Evolutionary conservation across 2,329 filamentous ascomycete genomes (phyloP), one percentile per base, ranked within the genome.

Genomic region (Fusarium secorum): DNA sequence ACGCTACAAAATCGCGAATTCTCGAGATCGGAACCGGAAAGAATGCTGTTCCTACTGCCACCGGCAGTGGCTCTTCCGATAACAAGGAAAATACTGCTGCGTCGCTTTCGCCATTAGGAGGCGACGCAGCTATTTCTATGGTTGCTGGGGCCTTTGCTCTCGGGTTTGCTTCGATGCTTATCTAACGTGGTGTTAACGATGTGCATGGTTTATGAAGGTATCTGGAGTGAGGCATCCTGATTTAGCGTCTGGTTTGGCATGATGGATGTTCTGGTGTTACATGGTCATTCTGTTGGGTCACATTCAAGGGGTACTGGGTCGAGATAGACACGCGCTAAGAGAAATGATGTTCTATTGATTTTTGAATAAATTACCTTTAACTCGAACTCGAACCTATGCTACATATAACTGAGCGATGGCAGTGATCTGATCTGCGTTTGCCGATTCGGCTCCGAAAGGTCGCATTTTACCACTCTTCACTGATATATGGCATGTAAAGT

Each of bases 11-110:
- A 9, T 83, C 82, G 9, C 84, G 83, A 52, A 79, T 91, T 20
- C 71, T 84, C 38, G 88, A 91, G 80, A 90, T 91, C 61, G 80
- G 80, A 26, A 81, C 79, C 15, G 87, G 87, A 11, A 79, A 79
- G 17, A 74, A 79, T 22, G 74, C 83, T 0, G 84, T 91, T 7
- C 89, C 89, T 15, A 83, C 82, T n/a, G 88, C 88, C 5, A 85
- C 83, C 0, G 77, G 77, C 17, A 87, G 88, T 3, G 67, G 78
- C 3, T 49, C 54, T 20, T 66, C 63, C n/a, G 45, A 38, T 5
- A 45, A 26, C 13, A 56, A 46, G 7, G 51, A 67, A 39, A 71
- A 58, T 14, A 68, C 49, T 15, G 68, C 70, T 30, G 46, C 30
- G 18, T 65, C 63, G 15, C 45, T 72, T 35, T 67, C 60, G 8